phyloP scores from a whole-genome alignment of 2,329 filamentous ascomycete species.

The Nothopassalora personata region DNA sequence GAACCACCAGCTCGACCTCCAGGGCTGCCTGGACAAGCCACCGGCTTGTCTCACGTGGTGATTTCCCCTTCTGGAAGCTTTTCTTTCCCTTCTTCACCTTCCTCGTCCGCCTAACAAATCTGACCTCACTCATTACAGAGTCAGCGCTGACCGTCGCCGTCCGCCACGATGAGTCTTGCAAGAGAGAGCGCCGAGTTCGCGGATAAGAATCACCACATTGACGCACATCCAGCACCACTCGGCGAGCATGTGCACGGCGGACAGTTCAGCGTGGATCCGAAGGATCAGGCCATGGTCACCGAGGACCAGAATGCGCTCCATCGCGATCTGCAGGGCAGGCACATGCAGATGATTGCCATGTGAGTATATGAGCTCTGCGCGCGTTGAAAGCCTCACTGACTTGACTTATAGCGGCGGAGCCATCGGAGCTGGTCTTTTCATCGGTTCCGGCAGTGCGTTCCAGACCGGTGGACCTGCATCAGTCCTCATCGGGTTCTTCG shows the following conservation, averaged over 20 bases:
- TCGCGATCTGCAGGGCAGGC: slow-evolving; percentile 29
- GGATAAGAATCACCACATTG: slow-evolving; percentile 1
- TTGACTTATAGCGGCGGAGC: slow-evolving; percentile 16
- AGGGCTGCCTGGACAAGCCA: no score
- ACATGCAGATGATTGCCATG: slow-evolving; percentile 37
- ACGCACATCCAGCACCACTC: slow-evolving; percentile 1
- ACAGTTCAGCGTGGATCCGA: slow-evolving; percentile 11
- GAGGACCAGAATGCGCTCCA: slow-evolving; percentile 24
- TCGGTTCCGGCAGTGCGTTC: slow-evolving; percentile 46
- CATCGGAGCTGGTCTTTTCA: slow-evolving; percentile 52
- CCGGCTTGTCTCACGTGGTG: background rate
- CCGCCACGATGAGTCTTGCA: background rate
- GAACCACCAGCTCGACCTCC: background rate
- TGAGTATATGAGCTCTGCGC: slow-evolving; percentile 1
- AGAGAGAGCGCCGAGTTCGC: slow-evolving; percentile 1
- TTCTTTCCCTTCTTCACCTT: background rate
- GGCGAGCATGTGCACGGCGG: slow-evolving; percentile 10
- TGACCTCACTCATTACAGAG: background rate
- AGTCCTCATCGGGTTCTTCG: slow-evolving; percentile 43
- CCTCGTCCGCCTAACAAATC: background rate
- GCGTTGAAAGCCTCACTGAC: background rate
- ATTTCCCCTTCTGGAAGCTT: background rate
- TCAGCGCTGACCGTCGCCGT: no score
- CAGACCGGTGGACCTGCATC: slow-evolving; percentile 46
- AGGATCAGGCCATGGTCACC: slow-evolving; percentile 6